These are phyloP conservation scores for Colletotrichum ledebouriae DNA, from an alignment of 2,329 filamentous ascomycete genomes.

Conservation along the genomic window DNA sequence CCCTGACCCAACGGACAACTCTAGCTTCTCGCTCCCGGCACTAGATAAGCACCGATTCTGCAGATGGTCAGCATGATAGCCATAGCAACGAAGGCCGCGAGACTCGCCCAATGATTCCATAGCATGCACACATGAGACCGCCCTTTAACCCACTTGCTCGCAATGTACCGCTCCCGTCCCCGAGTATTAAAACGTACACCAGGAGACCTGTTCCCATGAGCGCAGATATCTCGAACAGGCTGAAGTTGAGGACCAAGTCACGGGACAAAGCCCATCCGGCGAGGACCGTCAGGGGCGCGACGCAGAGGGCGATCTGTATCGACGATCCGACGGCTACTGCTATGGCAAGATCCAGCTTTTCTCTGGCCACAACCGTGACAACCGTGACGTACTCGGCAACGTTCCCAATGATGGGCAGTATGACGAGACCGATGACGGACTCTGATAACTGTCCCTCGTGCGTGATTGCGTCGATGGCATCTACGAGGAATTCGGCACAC, in stretches of 20 bases:
- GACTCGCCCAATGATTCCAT: constrained; percentile 63
- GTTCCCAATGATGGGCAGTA: constrained; percentile 73
- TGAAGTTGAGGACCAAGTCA: constrained; percentile 77
- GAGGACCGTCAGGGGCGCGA: constrained; percentile 71
- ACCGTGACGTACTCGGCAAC: constrained; percentile 74
- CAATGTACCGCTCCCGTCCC: constrained; percentile 78
- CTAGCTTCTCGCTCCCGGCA: background rate
- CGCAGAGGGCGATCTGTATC: constrained; percentile 73
- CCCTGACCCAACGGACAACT: too few relatives aligned
- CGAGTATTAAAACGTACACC: constrained; percentile 81
- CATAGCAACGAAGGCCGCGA: background rate
- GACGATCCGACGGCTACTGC: constrained; percentile 71
- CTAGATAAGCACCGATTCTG: constrained; percentile 37
- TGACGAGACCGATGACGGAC: constrained; percentile 71
- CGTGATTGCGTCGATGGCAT: constrained; percentile 69
- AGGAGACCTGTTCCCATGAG: constrained; percentile 79
- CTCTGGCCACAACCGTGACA: constrained; percentile 69
- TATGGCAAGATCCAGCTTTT: constrained; percentile 73
- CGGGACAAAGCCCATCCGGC: constrained; percentile 69
- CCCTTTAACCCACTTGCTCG: constrained; percentile 64
- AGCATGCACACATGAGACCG: constrained; percentile 66
- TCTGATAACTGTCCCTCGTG: constrained; percentile 63
- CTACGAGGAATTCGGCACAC: constrained; percentile 73
- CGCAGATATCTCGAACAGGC: constrained; percentile 80
- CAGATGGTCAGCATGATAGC: background rate